A percentile compares a stretch with the other conserved stretches of the same genome.
Conservation (phyloP, 768 basidiomycete genomes). For the Daedalea quercina region DNA sequence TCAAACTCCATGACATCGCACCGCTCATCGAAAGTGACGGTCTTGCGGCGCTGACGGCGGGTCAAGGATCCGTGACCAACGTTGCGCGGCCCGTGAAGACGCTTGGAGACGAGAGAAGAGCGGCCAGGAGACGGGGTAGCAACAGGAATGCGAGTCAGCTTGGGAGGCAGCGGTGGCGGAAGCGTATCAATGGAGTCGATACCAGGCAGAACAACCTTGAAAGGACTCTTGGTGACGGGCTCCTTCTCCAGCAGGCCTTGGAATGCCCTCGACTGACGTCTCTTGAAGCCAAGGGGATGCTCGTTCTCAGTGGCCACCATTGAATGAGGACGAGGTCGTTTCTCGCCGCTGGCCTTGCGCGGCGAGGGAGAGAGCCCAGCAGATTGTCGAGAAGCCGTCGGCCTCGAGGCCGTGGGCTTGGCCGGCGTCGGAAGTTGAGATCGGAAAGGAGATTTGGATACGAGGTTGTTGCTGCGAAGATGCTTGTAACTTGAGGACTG, state of each 20-base stretch:
- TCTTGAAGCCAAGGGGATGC: conserved; percentile 62
- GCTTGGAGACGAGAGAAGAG: conserved; percentile 30
- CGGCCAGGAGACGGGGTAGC: conserved; percentile 21
- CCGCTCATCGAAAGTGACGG: conserved; percentile 71
- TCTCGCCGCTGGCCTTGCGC: conserved; percentile 69
- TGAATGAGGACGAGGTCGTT: conserved; percentile 65
- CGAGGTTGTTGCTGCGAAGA: conserved; percentile 69
- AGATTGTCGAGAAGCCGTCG: conserved; percentile 11
- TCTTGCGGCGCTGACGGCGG: conserved; percentile 56
- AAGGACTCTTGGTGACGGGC: conserved; percentile 80
- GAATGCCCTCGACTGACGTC: conserved; percentile 68
- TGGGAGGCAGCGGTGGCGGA: conserved; percentile 22
- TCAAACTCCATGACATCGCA: conserved; percentile 84
- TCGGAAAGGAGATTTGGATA: conserved; percentile 84
- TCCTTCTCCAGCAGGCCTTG: conserved; percentile 70
- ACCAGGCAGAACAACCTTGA: conserved; percentile 29
- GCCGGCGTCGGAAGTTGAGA: conserved; percentile 51
- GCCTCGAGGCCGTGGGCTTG: neutral
- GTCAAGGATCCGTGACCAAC: conserved; percentile 23
- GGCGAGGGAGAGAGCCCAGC: conserved; percentile 27
- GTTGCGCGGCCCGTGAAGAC: conserved; percentile 71
- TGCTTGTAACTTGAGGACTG: conserved; percentile 77
- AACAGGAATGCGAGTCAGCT: conserved; percentile 9
- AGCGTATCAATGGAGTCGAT: conserved; percentile 6
- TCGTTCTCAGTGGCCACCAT: conserved; percentile 71